Evolutionary conservation across 164 flowering plant genomes (phyloP).

Genomic region (Chloranthus sessilifolius): DNA sequence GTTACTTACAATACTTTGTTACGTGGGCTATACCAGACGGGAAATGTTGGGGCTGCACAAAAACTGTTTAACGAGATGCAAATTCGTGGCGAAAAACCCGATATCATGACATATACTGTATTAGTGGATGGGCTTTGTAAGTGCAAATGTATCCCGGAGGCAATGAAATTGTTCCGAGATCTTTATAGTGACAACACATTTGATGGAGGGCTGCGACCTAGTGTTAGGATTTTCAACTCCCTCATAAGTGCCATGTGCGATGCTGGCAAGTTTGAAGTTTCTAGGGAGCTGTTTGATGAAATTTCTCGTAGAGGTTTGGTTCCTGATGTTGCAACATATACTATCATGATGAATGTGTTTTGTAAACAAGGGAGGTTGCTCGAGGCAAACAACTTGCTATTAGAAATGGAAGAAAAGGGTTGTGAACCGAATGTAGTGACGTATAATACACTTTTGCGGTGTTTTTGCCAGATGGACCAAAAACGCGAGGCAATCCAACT

Average conservation of each 20-base stretch:
- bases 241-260: slow-evolving; percentile 46
- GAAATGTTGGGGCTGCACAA: slow-evolving; percentile 34
- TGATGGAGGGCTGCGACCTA: slow-evolving; percentile 10
- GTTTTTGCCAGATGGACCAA: slow-evolving; percentile 24
- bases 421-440: slow-evolving; percentile 37
- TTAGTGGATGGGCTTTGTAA: slow-evolving; percentile 48
- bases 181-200: no score
- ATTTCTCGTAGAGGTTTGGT: slow-evolving; percentile 25
- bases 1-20: slow-evolving; percentile 36
- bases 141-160: slow-evolving; percentile 29
- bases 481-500: slow-evolving; percentile 26
- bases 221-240: slow-evolving; percentile 22
- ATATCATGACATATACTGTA: slow-evolving; percentile 27
- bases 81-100: slow-evolving; percentile 13
- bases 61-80: slow-evolving; percentile 37
- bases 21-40: slow-evolving; percentile 30
- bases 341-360: slow-evolving; percentile 39
- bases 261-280: slow-evolving; percentile 31
- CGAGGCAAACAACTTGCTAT: slow-evolving; percentile 36
- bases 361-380: slow-evolving; percentile 36
- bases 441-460: slow-evolving; percentile 34
- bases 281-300: slow-evolving; percentile 28
- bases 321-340: slow-evolving; percentile 37
- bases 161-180: slow-evolving; percentile 28
- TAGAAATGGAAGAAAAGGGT: slow-evolving; percentile 46